Percentiles rank a stretch among this genome's conserved stretches.
These are phyloP conservation scores for Pseudocercospora pini-densiflorae DNA, from an alignment of 2,329 filamentous ascomycete species.

Conservation along the genomic window DNA sequence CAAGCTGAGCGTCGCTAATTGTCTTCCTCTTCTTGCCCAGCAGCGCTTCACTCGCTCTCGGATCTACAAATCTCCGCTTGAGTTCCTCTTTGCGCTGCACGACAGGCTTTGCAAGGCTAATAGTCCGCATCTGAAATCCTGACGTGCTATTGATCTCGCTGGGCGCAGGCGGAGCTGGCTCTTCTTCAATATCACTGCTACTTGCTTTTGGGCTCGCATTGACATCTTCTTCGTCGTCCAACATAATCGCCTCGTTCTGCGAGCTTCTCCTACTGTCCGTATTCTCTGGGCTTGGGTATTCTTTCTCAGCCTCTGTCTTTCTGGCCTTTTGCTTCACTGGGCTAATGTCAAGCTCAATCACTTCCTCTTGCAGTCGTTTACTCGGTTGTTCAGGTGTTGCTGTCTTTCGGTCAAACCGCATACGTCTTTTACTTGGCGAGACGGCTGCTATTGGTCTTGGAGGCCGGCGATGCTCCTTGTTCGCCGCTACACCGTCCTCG, in stretches of 20 bases:
- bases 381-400: background rate
- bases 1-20: slow-evolving; percentile 6
- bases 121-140: background rate
- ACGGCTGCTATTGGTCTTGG: background rate
- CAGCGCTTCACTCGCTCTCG: background rate
- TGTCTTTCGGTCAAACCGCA: background rate
- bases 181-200: background rate
- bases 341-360: background rate
- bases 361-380: background rate
- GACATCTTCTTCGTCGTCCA: background rate
- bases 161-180: background rate
- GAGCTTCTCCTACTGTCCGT: background rate
- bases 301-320: background rate
- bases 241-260: background rate
- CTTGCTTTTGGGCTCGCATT: background rate
- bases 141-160: background rate
- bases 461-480: background rate
- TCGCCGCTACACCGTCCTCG: slow-evolving; percentile 28
- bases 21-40: background rate
- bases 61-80: background rate
- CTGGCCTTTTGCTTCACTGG: background rate
- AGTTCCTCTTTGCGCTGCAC: background rate
- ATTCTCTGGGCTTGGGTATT: background rate
- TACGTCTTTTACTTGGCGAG: background rate
- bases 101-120: background rate